Conservation (phyloP, 306 rosid genomes). For the Lotus japonicus region DNA sequence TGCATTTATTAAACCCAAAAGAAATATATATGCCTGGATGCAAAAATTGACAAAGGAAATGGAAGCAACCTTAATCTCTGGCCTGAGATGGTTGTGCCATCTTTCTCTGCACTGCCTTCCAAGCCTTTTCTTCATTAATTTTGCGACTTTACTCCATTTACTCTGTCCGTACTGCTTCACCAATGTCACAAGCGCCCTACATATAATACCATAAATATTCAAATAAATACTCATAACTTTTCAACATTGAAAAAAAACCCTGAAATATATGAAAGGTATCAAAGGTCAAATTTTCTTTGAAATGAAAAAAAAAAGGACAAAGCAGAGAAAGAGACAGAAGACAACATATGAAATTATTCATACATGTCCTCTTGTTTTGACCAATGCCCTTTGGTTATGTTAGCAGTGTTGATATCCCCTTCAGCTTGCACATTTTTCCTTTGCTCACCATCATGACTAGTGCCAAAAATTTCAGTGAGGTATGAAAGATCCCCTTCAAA, state of each 20-base stretch:
- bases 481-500: too few species aligned
- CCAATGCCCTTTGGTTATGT: conserved; percentile 56
- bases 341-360: too few species aligned
- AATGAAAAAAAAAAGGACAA: neutral
- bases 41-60: neutral
- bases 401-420: neutral
- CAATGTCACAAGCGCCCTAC: conserved; percentile 36
- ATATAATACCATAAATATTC: conserved; percentile 9
- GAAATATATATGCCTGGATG: neutral
- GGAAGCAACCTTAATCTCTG: conserved; percentile 52
- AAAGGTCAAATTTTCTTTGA: too few species aligned
- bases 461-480: neutral
- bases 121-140: conserved; percentile 36
- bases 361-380: conserved; percentile 47
- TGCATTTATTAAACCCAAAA: too few species aligned
- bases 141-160: conserved; percentile 63
- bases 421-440: neutral
- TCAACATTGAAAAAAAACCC: neutral
- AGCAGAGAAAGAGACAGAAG: too few species aligned
- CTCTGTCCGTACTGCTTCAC: conserved; percentile 36
- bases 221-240: neutral
- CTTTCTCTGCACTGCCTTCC: conserved; percentile 83
- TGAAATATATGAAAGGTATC: neutral
- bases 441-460: neutral
- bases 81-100: conserved; percentile 75